These are phyloP conservation scores for Graphium sp. DNA, from an alignment of 2,329 filamentous ascomycete species.

Conservation along the genomic window DNA sequence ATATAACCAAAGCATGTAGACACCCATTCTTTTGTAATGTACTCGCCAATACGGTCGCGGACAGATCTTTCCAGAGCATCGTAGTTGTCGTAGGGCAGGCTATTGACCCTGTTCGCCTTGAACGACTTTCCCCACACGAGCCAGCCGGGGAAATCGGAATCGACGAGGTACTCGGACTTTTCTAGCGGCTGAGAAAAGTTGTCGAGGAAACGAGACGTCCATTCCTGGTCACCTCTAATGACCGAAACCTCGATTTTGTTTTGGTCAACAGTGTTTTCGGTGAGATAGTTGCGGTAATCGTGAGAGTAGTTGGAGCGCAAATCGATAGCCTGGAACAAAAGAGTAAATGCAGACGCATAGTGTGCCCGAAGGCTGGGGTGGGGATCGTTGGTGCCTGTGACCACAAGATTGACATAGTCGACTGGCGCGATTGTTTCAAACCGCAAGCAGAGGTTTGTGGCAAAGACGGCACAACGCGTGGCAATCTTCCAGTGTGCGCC, in stretches of 20 bases:
- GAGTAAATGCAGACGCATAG: constrained; percentile 63
- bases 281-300: constrained; percentile 71
- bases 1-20: constrained; percentile 77
- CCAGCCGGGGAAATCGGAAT: constrained; percentile 89
- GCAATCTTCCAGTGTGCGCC: constrained; percentile 94
- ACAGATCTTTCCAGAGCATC: constrained; percentile 64
- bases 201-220: constrained; percentile 63
- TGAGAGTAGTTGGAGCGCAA: constrained; percentile 75
- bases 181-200: constrained; percentile 57
- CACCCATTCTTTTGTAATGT: constrained; percentile 76
- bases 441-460: constrained; percentile 78
- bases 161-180: constrained; percentile 68
- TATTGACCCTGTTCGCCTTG: constrained; percentile 59
- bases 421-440: constrained; percentile 75
- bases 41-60: constrained; percentile 61
- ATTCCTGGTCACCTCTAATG: constrained; percentile 55
- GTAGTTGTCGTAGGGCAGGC: constrained; percentile 51
- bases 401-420: constrained; percentile 69
- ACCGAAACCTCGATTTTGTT: constrained; percentile 65
- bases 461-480: constrained; percentile 74
- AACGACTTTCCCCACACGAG: constrained; percentile 86
- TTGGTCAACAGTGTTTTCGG: constrained; percentile 60
- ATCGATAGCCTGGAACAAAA: constrained; percentile 71
- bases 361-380: constrained; percentile 73
- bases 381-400: constrained; percentile 69